A percentile compares a stretch with the other conserved stretches of the same genome.
These are phyloP conservation scores for Monascus ruber DNA, from an alignment of 2,329 filamentous ascomycete genomes.

Conservation along the genomic window DNA sequence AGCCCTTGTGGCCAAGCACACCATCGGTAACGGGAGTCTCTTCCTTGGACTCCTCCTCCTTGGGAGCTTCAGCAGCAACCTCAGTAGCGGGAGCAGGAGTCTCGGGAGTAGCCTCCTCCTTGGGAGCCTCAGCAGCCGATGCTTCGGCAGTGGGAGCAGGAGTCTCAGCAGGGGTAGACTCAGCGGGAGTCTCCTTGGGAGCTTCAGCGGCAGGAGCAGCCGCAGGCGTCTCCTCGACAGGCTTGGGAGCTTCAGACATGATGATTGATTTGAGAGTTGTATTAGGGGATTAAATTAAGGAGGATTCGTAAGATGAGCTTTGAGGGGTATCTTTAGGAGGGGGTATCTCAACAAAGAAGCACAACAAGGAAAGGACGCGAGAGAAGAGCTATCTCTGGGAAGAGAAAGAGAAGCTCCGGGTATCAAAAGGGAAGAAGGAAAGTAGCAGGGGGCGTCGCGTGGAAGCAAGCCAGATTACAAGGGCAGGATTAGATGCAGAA, in stretches of 20 bases:
- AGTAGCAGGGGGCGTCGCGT: constrained; percentile 8
- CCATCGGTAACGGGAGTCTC: constrained; percentile 69
- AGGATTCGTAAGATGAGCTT: constrained; percentile 5
- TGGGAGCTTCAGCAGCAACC: constrained; percentile 25
- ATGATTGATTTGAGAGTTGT: constrained; percentile 21
- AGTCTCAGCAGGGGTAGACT: constrained; percentile 22
- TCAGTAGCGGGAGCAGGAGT: constrained; percentile 20
- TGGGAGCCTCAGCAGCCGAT: constrained; percentile 21
- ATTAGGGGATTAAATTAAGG: constrained; percentile 5
- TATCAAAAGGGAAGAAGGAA: constrained; percentile 20
- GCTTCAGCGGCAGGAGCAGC: constrained; percentile 20
- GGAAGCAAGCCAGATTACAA: constrained; percentile 11
- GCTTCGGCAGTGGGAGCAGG: constrained; percentile 24
- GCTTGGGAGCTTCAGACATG: constrained; percentile 68
- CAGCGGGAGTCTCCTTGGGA: constrained; percentile 9
- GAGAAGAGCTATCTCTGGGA: neutral
- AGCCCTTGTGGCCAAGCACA: constrained; percentile 77
- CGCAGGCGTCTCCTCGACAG: constrained; percentile 48
- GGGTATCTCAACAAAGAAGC: constrained; percentile 25
- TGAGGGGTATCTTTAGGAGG: constrained; percentile 7
- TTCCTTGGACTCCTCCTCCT: constrained; percentile 28
- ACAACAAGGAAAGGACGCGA: constrained; percentile 7
- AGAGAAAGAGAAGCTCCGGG: constrained; percentile 17
- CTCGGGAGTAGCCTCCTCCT: constrained; percentile 19
- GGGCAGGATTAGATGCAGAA: constrained; percentile 10